A percentile compares a stretch with the other conserved stretches of the same genome.
Evolutionary conservation across 306 rosid genomes (phyloP).

Genomic region (Citrullus colocynthis): DNA sequence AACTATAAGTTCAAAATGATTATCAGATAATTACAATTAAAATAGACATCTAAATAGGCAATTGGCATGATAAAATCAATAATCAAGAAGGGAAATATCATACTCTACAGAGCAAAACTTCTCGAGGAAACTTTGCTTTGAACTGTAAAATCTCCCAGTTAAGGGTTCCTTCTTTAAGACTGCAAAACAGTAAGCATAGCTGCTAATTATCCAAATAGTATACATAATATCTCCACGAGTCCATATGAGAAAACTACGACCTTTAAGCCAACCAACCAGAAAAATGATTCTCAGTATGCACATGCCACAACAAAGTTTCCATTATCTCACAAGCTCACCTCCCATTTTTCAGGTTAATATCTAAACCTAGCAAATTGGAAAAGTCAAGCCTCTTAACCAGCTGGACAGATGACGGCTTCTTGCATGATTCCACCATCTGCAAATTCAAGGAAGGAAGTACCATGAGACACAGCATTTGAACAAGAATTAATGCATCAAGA

Average conservation of each 20-base stretch:
- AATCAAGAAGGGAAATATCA: conserved; percentile 12
- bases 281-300: conserved; percentile 3
- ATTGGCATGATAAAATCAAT: neutral
- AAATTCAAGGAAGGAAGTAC: conserved; percentile 1
- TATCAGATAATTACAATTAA: neutral
- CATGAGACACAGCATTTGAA: conserved; percentile 1
- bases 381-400: conserved; percentile 59
- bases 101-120: conserved; percentile 90
- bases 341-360: conserved; percentile 59
- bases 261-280: neutral
- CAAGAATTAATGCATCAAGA: neutral
- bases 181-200: conserved; percentile 10
- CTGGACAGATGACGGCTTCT: conserved; percentile 60
- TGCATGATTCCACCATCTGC: conserved; percentile 63
- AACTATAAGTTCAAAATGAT: neutral
- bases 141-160: conserved; percentile 80
- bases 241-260: neutral
- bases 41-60: neutral
- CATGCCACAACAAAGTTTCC: neutral
- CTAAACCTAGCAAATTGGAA: conserved; percentile 85
- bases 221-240: neutral
- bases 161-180: conserved; percentile 87
- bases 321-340: conserved; percentile 34
- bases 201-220: neutral
- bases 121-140: conserved; percentile 85